A percentile compares a stretch with the other conserved stretches of the same genome.
Conservation (phyloP, 139 green algal genomes). For the Coccomyxa sp. region DNA sequence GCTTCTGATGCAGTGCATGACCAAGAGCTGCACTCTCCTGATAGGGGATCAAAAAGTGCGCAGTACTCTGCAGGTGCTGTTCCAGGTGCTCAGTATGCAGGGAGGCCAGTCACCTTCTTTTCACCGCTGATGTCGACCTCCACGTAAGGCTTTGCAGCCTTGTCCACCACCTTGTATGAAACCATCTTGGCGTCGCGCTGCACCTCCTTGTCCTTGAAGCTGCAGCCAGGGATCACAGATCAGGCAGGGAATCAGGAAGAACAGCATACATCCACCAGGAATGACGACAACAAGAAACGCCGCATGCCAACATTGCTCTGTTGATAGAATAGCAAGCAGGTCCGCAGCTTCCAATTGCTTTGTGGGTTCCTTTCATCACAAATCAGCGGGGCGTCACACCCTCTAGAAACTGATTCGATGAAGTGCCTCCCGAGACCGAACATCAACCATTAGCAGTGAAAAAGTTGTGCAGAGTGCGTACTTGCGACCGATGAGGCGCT, state of each 20-base stretch:
- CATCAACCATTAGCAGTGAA: too few species aligned
- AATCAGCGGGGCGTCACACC: too few species aligned
- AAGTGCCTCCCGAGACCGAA: too few species aligned
- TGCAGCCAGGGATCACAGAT: slow-evolving; percentile 24
- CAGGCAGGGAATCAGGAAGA: background rate
- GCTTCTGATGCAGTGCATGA: background rate
- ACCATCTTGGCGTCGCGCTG: slow-evolving; percentile 95
- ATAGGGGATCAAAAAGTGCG: background rate
- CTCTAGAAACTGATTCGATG: too few species aligned
- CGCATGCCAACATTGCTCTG: background rate
- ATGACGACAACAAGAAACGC: background rate
- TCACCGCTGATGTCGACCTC: slow-evolving; percentile 57
- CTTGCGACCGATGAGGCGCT: slow-evolving; percentile 96
- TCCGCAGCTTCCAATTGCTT: too few species aligned
- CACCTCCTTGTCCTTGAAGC: slow-evolving; percentile 90
- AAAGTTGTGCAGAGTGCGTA: slow-evolving; percentile 28
- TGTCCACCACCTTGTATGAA: slow-evolving; percentile 95
- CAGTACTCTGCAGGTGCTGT: background rate
- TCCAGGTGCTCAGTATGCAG: background rate
- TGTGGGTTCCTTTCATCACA: too few species aligned
- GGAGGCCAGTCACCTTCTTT: slow-evolving; percentile 32
- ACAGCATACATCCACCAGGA: background rate
- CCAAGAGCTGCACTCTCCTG: background rate
- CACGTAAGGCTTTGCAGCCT: slow-evolving; percentile 90
- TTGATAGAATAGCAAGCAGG: background rate